These are phyloP conservation scores for Exophiala sp. DNA, from an alignment of 2,329 filamentous ascomycete genomes.

Conservation along the genomic window DNA sequence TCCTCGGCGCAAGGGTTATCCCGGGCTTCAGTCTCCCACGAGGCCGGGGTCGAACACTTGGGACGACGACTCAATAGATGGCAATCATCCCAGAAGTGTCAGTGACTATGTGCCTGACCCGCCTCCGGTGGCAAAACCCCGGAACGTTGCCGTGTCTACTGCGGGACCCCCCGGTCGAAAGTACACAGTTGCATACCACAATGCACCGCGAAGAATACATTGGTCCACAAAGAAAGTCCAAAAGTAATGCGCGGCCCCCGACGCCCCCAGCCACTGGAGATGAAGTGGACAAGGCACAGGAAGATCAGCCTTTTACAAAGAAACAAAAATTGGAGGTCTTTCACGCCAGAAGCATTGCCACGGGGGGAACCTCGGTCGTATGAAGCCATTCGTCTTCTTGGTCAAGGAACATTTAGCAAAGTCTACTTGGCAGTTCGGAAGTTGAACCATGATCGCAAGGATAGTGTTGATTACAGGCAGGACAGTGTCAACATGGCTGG, in stretches of 20 bases:
- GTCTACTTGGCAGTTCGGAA: conserved; percentile 87
- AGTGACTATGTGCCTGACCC: conserved; percentile 81
- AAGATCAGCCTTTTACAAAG: conserved; percentile 30
- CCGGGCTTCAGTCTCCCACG: conserved; percentile 30
- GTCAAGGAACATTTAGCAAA: conserved; percentile 91
- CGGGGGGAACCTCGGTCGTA: conserved; percentile 69
- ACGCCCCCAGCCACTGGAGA: conserved; percentile 63
- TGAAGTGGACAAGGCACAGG: conserved; percentile 46
- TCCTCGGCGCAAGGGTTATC: conserved; percentile 39
- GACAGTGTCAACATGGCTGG: conserved; percentile 36
- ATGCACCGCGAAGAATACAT: conserved; percentile 75
- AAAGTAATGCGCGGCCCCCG: conserved; percentile 56
- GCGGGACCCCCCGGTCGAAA: conserved; percentile 43
- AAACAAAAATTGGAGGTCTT: conserved; percentile 53
- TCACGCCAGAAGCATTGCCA: conserved; percentile 59
- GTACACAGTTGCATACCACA: conserved; percentile 46
- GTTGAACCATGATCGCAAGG: conserved; percentile 46
- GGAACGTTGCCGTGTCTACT: conserved; percentile 67
- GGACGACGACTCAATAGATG: conserved; percentile 23
- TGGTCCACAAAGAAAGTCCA: conserved; percentile 68
- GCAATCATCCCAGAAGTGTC: conserved; percentile 67
- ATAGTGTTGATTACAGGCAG: conserved; percentile 34
- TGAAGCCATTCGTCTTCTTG: conserved; percentile 71
- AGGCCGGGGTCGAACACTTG: conserved; percentile 10
- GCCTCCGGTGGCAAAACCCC: conserved; percentile 58